phyloP scores from a whole-genome alignment of 2,329 filamentous ascomycete species.

The Fusarium guadeloupense region DNA sequence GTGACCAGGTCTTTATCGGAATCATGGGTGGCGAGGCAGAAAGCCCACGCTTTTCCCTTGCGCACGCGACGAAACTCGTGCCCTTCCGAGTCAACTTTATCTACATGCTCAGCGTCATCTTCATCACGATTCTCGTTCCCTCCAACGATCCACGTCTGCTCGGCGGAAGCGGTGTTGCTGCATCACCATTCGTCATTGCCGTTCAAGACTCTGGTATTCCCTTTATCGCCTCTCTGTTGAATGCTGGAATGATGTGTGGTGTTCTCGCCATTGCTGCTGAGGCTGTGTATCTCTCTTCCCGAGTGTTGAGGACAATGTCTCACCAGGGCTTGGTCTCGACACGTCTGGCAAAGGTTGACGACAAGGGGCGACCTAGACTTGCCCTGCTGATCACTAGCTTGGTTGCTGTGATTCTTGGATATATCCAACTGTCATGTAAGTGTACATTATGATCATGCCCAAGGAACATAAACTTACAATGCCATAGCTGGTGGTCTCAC shows the following conservation, averaged over 20 bases:
- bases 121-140: constrained; percentile 30
- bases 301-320: constrained; percentile 29
- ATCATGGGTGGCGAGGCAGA: constrained; percentile 37
- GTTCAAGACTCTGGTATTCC: constrained; percentile 23
- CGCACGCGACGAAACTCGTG: constrained; percentile 31
- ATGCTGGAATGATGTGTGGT: constrained; percentile 34
- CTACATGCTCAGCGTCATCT: constrained; percentile 32
- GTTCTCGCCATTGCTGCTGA: constrained; percentile 29
- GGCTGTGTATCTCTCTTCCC: constrained; percentile 25
- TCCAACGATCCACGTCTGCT: constrained; percentile 27
- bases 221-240: constrained; percentile 27
- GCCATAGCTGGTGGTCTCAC: constrained; percentile 6
- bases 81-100: constrained; percentile 34
- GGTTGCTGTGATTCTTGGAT: constrained; percentile 11
- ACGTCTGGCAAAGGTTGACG: constrained; percentile 12
- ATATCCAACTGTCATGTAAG: constrained; percentile 22
- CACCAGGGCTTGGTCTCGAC: constrained; percentile 16
- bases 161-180: constrained; percentile 19
- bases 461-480: background rate
- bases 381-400: constrained; percentile 14
- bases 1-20: constrained; percentile 37
- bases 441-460: accelerated
- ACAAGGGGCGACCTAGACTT: constrained; percentile 13
- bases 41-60: constrained; percentile 29
- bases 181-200: constrained; percentile 33